Conservation (phyloP, 2,329 filamentous ascomycete genomes). For the Fusarium sp. region DNA sequence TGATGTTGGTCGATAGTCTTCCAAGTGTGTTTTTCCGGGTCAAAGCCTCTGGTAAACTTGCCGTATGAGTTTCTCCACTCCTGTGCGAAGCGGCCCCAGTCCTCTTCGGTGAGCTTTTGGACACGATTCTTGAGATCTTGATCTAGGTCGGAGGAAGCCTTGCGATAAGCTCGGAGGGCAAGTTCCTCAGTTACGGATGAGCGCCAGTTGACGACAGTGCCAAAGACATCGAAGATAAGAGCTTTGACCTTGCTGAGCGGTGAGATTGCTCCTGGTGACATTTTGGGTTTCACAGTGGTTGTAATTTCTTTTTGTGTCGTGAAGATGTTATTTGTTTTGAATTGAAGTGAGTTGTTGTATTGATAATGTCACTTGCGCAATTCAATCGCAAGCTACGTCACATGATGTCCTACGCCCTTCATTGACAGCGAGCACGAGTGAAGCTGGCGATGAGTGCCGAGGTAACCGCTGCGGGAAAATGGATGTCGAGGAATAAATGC, state of each 20-base stretch:
- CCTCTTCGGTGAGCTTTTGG: conserved; percentile 62
- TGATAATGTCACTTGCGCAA: background rate
- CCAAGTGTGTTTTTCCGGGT: conserved; percentile 64
- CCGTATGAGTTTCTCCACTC: conserved; percentile 77
- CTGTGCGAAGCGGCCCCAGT: conserved; percentile 75
- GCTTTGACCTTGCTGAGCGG: conserved; percentile 62
- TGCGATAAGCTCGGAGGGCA: conserved; percentile 60
- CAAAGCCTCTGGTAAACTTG: conserved; percentile 68
- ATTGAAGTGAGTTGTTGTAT: background rate
- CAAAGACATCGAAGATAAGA: conserved; percentile 81
- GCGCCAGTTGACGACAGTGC: conserved; percentile 85
- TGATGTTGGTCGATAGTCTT: conserved; percentile 81
- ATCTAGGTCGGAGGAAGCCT: conserved; percentile 62
- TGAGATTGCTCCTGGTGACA: conserved; percentile 46
- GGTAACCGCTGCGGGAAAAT: background rate
- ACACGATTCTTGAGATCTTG: conserved; percentile 61
- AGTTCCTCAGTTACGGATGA: conserved; percentile 73
- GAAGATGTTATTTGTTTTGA: background rate
- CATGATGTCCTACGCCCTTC: conserved; percentile 38
- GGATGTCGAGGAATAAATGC: background rate
- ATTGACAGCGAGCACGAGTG: conserved; percentile 14
- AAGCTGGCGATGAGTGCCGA: background rate
- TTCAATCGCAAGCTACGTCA: conserved; percentile 21
- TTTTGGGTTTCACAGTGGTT: background rate
- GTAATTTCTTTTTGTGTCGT: background rate